A percentile compares a stretch with the other conserved stretches of the same genome.
phyloP scores from a whole-genome alignment of 129 eudicot genomes.

The Saussurea involucrata region DNA sequence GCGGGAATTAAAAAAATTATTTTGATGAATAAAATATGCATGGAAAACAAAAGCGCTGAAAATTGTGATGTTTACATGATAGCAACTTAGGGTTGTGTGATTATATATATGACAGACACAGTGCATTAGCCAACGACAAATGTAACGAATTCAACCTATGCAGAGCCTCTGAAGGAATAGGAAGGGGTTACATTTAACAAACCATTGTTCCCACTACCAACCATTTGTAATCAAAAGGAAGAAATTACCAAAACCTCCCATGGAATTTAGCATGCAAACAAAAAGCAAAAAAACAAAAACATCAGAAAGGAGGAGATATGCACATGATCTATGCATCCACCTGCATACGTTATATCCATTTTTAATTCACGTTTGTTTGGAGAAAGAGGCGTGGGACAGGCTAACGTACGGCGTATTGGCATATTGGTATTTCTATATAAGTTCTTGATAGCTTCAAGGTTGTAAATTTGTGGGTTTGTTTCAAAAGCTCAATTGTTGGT shows the following conservation, averaged over 20 bases:
- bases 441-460: conserved; percentile 8
- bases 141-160: not conserved
- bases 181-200: conserved; percentile 22
- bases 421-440: not conserved
- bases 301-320: conserved; percentile 15
- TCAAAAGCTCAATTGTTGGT: not conserved
- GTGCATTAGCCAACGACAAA: conserved; percentile 9
- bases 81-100: conserved; percentile 13
- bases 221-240: conserved; percentile 30
- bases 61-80: not conserved
- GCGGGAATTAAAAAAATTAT: too few relatives aligned
- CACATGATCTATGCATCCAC: conserved; percentile 18
- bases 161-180: not conserved
- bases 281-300: conserved; percentile 24
- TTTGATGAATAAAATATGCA: not conserved
- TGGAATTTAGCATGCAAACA: conserved; percentile 22
- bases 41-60: too few relatives aligned
- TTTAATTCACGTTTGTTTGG: conserved; percentile 12
- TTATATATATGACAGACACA: not conserved
- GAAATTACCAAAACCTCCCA: conserved; percentile 7
- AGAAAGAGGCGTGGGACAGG: not conserved
- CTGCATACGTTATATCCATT: conserved; percentile 10
- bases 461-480: not conserved
- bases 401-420: not conserved
- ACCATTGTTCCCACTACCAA: conserved; percentile 19